Base-by-base conservation (phyloP, 768 basidiomycete species). In the Leucocoprinus sp. region DNA sequence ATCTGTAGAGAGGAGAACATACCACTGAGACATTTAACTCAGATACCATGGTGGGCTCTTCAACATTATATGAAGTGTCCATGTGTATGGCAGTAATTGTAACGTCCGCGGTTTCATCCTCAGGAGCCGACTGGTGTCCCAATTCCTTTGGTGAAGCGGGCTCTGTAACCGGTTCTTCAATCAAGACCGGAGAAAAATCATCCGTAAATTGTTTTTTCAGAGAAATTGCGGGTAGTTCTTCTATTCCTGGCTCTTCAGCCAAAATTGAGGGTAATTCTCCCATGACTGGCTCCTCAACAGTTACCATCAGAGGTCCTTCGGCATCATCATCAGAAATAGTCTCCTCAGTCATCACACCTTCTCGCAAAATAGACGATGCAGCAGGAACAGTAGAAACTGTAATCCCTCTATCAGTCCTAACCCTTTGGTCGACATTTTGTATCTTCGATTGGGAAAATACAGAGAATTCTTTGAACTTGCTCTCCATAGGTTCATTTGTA, bases 11-110 rank as follows among this genome's bases (percentile, higher is more conserved):
- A 28, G 18, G 19, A 37, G 48, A 17, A 54, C 63, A 37, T 49
- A 69, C 68, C 60, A 55, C 60, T 9, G 59, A 63, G 14, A 48
- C 42, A 18, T 60, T 51, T 11, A 55, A 62, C 34, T 67, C 64
- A 1, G 54, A 54, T 18, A 41, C 50, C 4, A 55, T 58, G 23
- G 52, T 31, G 7, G 58, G 51, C 53, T 67, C 69, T 46, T 68
- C 66, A 8, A 68, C 57, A 33, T 50, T 43, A 48, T 61, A 61
- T 2, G 40, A 18, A 7, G 31, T 33, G 21, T 12, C 39, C 17
- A 8, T 21, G 14, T 21, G 14, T 29, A 41, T n/a, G 12, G 45
- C 26, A 9, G 39, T 26, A 15, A 28, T 17, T 15, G 23, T 26
- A 18, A 41, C 17, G 6, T 36, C 21, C 11, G 24, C 18, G n/a